Evolutionary conservation across 208 protist genomes (phyloP).

Genomic region (Crithidia mellificae): DNA sequence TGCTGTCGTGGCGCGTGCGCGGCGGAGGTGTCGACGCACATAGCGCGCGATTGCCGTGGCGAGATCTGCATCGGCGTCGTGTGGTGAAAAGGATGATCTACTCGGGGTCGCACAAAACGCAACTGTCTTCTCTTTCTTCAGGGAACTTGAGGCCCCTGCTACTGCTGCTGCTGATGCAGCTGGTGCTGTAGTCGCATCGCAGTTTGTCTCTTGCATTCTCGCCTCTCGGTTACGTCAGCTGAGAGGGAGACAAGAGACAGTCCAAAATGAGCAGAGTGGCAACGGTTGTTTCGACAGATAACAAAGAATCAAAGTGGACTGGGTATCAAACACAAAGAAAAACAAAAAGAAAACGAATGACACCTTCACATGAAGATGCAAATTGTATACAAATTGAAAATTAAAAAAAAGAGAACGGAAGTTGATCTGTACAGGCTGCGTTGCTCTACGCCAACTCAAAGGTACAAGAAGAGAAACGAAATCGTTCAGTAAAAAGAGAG

Average conservation of each 20-base stretch:
- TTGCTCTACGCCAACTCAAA: no score
- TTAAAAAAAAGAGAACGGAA: no score
- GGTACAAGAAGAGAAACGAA: no score
- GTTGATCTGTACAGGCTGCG: no score
- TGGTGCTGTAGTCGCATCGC: not conserved
- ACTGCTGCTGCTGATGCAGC: no score
- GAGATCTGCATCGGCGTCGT: not conserved
- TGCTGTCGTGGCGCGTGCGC: not conserved
- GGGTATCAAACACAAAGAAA: not conserved
- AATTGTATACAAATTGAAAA: no score
- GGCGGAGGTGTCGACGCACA: not conserved
- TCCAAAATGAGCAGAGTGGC: not conserved
- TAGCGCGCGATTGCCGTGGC: not conserved
- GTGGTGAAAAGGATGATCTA: no score
- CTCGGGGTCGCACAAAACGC: not conserved
- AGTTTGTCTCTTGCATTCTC: not conserved
- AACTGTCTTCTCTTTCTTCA: not conserved
- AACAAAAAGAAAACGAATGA: conserved; percentile 5
- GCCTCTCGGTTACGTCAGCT: not conserved
- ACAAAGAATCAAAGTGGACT: no score
- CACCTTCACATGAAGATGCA: not conserved
- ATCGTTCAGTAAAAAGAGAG: no score
- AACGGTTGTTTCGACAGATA: not conserved
- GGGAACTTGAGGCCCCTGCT: no score
- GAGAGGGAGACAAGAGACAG: not conserved